Base-by-base conservation (phyloP, 2,329 filamentous ascomycete genomes). In the Aspergillus transmontanensis region DNA sequence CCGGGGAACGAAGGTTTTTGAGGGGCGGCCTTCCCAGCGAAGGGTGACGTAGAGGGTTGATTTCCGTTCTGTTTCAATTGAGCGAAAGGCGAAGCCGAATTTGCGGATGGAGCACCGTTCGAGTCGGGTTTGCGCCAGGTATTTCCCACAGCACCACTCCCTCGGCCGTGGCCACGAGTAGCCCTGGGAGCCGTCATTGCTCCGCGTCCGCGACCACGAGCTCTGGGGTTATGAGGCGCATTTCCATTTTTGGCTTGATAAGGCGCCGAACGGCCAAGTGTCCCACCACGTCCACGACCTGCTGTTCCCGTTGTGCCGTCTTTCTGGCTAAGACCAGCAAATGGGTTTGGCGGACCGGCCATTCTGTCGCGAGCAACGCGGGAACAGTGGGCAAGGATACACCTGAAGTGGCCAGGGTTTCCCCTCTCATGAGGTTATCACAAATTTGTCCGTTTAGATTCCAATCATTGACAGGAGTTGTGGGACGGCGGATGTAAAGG, bases 281-380 rank as follows among this genome's bases (percentile, higher is more conserved):
- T 32, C 62, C 68, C 66, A 55, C 73, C 73, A 36, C 71, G 69
- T 61, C 74, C 73, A 61, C 72, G 71, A 46, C 67, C 66, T 56
- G 64, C 63, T 60, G 70, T 61, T 46, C 62, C 66, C 48, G 69
- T 64, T 56, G 66, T 64, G 57, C 70, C 73, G 64, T 68, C 68
- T 62, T 66, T 71, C 63, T 74, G 73, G 59, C 66, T 66, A 36
- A 69, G 68, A 57, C 64, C 66, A 62, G 66, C 62, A 65, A 74
- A 75, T 50, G 73, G 69, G 61, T 71, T 75, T 48, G 72, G 68
- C 46, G 73, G 70, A 63, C 69, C 69, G 64, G 72, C 70, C 75
- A 76, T 76, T 59, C 66, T 75, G 69, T 67, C 71, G 69, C 66
- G 53, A 60, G 62, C 55, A 70, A 69, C 69, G 67, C 65, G 59